Evolutionary conservation across 805 yeast genomes (phyloP).

Genomic region (Metschnikowia drakensbergensis): DNA sequence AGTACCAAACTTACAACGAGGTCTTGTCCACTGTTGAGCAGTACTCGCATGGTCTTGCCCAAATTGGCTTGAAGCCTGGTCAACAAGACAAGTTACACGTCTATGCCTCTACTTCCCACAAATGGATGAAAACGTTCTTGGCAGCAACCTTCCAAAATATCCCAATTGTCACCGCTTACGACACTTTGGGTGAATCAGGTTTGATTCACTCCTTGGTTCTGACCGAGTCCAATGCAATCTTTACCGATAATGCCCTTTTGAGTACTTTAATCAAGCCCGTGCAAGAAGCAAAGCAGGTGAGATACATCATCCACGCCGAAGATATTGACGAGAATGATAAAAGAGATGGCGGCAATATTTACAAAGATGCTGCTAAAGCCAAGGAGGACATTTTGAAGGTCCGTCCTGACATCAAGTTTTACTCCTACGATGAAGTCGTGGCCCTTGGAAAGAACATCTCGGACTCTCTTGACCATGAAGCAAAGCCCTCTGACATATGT

Average conservation of each 20-base stretch:
- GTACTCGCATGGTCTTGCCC: constrained; percentile 72
- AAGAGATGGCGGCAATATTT: constrained; percentile 59
- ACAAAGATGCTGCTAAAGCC: constrained; percentile 54
- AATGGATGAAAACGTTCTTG: constrained; percentile 85
- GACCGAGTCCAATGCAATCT: constrained; percentile 74
- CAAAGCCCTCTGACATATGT: constrained; percentile 56
- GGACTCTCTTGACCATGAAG: constrained; percentile 32
- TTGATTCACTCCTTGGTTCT: constrained; percentile 80
- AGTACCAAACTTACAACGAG: constrained; percentile 59
- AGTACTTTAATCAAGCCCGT: constrained; percentile 68
- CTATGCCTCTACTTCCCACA: constrained; percentile 81
- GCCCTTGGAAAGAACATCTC: constrained; percentile 54
- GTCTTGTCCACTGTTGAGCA: constrained; percentile 46
- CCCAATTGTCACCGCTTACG: constrained; percentile 93
- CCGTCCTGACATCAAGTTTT: constrained; percentile 74
- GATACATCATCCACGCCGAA: constrained; percentile 69
- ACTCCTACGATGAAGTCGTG: constrained; percentile 61
- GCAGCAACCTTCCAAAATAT: constrained; percentile 76
- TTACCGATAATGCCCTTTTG: constrained; percentile 78
- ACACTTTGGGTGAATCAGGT: constrained; percentile 87
- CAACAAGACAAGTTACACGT: constrained; percentile 67
- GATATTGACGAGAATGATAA: constrained; percentile 57
- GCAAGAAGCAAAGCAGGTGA: constrained; percentile 54
- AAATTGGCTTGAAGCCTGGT: constrained; percentile 65
- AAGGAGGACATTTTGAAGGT: constrained; percentile 53